These are phyloP conservation scores for Mycena pura DNA, from an alignment of 768 basidiomycete species.

Conservation along the genomic window DNA sequence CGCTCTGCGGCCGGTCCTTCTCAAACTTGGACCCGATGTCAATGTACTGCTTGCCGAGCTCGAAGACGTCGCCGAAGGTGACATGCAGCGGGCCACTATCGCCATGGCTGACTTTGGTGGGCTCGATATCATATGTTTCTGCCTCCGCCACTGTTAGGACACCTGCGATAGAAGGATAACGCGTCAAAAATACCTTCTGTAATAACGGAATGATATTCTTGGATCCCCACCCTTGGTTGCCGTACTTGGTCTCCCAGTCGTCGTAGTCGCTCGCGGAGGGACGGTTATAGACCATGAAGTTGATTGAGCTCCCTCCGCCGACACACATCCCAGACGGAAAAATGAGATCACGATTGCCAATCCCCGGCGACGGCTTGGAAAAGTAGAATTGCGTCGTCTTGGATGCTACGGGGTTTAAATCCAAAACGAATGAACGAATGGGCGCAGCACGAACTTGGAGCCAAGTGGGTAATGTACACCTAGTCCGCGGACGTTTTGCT, in stretches of 20 bases:
- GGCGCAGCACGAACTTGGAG: slow-evolving; percentile 24
- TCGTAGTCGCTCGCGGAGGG: slow-evolving; percentile 28
- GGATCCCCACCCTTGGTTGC: slow-evolving; percentile 35
- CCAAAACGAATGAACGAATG: not conserved
- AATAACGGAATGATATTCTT: slow-evolving; percentile 33
- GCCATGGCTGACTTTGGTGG: slow-evolving; percentile 39
- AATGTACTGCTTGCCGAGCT: slow-evolving; percentile 10
- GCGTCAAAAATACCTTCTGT: slow-evolving; percentile 26
- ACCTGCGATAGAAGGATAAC: not conserved
- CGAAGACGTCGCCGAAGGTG: slow-evolving; percentile 18
- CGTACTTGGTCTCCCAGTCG: slow-evolving; percentile 33
- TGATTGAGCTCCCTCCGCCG: slow-evolving; percentile 53
- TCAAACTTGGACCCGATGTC: slow-evolving; percentile 35
- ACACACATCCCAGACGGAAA: slow-evolving; percentile 43
- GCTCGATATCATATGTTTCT: slow-evolving; percentile 41
- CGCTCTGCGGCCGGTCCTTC: slow-evolving; percentile 1
- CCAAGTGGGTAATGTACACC: slow-evolving; percentile 38
- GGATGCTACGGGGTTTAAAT: slow-evolving; percentile 20
- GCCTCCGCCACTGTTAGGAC: slow-evolving; percentile 7
- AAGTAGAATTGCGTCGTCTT: slow-evolving; percentile 41
- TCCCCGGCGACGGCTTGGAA: slow-evolving; percentile 36
- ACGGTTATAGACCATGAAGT: slow-evolving; percentile 38
- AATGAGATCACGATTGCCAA: slow-evolving; percentile 36
- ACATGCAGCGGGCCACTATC: slow-evolving; percentile 40
- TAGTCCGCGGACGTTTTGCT: no score